These are phyloP conservation scores for Thelonectria olida DNA, from an alignment of 2,329 filamentous ascomycete species.

Conservation along the genomic window DNA sequence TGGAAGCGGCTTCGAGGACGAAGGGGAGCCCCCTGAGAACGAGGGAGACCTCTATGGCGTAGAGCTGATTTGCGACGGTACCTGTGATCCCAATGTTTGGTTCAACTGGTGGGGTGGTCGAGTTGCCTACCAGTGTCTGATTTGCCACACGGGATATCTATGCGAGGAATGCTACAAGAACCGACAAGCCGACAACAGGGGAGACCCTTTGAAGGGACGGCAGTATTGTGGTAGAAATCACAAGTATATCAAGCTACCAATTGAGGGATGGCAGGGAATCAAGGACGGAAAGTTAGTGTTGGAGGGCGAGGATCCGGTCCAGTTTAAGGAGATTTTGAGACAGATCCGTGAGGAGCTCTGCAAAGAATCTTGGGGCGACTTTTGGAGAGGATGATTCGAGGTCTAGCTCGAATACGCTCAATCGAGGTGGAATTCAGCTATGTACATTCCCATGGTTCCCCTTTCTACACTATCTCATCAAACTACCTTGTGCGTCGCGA, in stretches of 20 bases:
- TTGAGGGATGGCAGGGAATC: conserved; percentile 31
- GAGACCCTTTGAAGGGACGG: conserved; percentile 10
- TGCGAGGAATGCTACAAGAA: conserved; percentile 28
- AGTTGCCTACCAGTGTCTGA: conserved; percentile 23
- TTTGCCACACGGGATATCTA: conserved; percentile 10
- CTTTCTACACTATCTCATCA: too few relatives aligned
- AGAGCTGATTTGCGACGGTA: conserved; percentile 11
- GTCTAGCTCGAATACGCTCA: conserved; percentile 20
- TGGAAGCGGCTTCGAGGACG: not conserved
- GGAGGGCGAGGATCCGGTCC: conserved; percentile 29
- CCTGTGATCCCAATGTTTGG: conserved; percentile 5
- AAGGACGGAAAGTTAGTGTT: conserved; percentile 27
- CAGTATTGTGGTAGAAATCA: conserved; percentile 27
- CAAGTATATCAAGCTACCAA: conserved; percentile 26
- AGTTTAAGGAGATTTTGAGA: conserved; percentile 24
- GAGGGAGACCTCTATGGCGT: conserved; percentile 24
- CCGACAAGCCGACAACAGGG: conserved; percentile 17
- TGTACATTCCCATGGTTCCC: too few relatives aligned
- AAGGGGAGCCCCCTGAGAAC: conserved; percentile 11
- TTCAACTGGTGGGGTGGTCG: conserved; percentile 27
- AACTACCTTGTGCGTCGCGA: too few relatives aligned
- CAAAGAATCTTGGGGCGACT: conserved; percentile 21
- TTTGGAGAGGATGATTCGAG: conserved; percentile 28
- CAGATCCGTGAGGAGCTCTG: conserved; percentile 21
- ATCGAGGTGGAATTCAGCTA: too few relatives aligned